Evolutionary conservation across 169 alveolate genomes (phyloP).

Genomic region (Eimeria acervulina): DNA sequence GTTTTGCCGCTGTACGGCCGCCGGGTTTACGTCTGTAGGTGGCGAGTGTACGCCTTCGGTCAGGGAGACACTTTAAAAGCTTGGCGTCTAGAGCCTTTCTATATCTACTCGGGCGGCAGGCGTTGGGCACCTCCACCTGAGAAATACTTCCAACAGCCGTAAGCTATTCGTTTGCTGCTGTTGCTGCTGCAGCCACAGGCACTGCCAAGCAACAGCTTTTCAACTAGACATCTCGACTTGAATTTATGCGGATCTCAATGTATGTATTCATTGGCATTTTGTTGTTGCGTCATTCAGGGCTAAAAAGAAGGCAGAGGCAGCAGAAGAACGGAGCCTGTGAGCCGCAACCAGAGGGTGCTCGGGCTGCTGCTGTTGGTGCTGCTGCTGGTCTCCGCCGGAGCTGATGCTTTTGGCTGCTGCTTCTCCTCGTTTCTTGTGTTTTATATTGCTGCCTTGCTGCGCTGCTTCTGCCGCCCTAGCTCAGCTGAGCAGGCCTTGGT

Average conservation of each 20-base stretch:
- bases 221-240: not conserved
- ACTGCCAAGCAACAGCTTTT: not conserved
- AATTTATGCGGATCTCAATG: too few species aligned
- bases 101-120: slow-evolving; percentile 83
- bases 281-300: slow-evolving; percentile 7
- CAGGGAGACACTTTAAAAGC: slow-evolving; percentile 83
- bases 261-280: not conserved
- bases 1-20: not conserved
- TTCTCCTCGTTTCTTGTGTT: not conserved
- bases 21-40: slow-evolving; percentile 31
- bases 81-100: slow-evolving; percentile 85
- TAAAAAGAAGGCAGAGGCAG: slow-evolving; percentile 59
- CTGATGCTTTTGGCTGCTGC: not conserved
- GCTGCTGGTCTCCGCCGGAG: not conserved
- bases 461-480: not conserved
- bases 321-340: slow-evolving; percentile 73
- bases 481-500: not conserved
- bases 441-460: not conserved
- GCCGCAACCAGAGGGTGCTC: slow-evolving; percentile 4
- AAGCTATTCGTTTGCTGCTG: not conserved
- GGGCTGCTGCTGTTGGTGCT: slow-evolving; percentile 1
- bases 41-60: slow-evolving; percentile 82
- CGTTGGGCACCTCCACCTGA: slow-evolving; percentile 83
- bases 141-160: slow-evolving; percentile 73
- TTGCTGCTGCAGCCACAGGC: slow-evolving; percentile 15